These are phyloP conservation scores for Crithidia expoeki DNA, from an alignment of 208 protist species.

Conservation along the genomic window DNA sequence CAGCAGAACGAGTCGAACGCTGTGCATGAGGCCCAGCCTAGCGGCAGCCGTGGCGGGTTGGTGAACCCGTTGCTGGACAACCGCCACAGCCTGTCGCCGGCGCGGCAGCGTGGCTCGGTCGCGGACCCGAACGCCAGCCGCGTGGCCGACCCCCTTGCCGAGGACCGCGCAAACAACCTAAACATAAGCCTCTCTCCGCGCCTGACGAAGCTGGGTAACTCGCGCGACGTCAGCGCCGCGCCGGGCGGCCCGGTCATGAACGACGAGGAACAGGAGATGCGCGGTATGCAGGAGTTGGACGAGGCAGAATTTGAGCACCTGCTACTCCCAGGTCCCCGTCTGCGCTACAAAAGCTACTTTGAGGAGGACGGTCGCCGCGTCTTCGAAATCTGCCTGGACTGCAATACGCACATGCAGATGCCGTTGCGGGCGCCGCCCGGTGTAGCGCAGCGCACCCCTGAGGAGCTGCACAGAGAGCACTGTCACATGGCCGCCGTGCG, in stretches of 20 bases:
- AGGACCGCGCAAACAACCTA: conserved; percentile 34
- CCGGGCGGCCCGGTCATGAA: conserved; percentile 10
- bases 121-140: conserved; percentile 14
- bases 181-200: conserved; percentile 37
- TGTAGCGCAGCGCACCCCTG: conserved; percentile 69
- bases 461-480: conserved; percentile 86
- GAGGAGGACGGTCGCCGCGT: conserved; percentile 57
- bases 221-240: conserved; percentile 17
- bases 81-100: conserved; percentile 41
- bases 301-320: conserved; percentile 65
- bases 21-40: conserved; percentile 9
- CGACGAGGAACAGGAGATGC: conserved; percentile 7
- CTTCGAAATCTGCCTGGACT: conserved; percentile 86
- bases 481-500: conserved; percentile 89
- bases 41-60: conserved; percentile 26
- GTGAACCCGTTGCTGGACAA: conserved; percentile 43
- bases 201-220: conserved; percentile 32
- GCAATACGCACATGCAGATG: conserved; percentile 88
- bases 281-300: conserved; percentile 12
- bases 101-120: conserved; percentile 11
- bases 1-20: neutral
- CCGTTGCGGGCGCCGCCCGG: conserved; percentile 69
- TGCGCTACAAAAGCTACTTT: conserved; percentile 73
- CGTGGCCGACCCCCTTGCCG: conserved; percentile 35
- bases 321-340: conserved; percentile 71